Evolutionary conservation across 805 yeast species (phyloP).

Genomic region (Saturnispora serradocipensis): DNA sequence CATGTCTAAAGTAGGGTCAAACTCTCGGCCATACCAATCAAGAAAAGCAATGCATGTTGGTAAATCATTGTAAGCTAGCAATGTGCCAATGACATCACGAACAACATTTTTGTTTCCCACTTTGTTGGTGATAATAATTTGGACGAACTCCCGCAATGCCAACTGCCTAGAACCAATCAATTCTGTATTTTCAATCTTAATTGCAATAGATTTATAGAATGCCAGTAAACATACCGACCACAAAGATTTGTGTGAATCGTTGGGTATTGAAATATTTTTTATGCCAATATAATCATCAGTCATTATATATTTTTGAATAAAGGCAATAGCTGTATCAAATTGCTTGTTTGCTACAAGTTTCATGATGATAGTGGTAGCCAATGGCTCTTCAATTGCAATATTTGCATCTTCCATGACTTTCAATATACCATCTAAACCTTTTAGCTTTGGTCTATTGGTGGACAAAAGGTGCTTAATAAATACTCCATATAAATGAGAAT

Average conservation of each 20-base stretch:
- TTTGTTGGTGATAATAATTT: conserved; percentile 11
- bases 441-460: conserved; percentile 20
- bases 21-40: conserved; percentile 1
- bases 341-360: conserved; percentile 25
- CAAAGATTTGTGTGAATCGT: conserved; percentile 4
- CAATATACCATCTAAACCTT: conserved; percentile 25
- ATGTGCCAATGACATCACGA: conserved; percentile 13
- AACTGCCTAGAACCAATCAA: conserved; percentile 8
- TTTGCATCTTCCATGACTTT: conserved; percentile 24
- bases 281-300: conserved; percentile 11
- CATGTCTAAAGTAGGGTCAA: not conserved
- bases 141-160: conserved; percentile 14
- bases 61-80: conserved; percentile 21
- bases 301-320: conserved; percentile 25
- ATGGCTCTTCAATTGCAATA: conserved; percentile 27
- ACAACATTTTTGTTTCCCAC: conserved; percentile 6
- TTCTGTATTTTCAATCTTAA: conserved; percentile 4
- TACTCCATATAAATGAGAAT: conserved; percentile 33
- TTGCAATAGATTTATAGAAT: conserved; percentile 9
- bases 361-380: conserved; percentile 31
- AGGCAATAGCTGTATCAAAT: conserved; percentile 24
- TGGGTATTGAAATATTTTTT: not conserved
- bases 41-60: conserved; percentile 6
- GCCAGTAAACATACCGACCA: conserved; percentile 7
- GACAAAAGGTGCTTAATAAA: conserved; percentile 30